Evolutionary conservation across 345 rosid species (phyloP).

Genomic region (Ricinus communis): DNA sequence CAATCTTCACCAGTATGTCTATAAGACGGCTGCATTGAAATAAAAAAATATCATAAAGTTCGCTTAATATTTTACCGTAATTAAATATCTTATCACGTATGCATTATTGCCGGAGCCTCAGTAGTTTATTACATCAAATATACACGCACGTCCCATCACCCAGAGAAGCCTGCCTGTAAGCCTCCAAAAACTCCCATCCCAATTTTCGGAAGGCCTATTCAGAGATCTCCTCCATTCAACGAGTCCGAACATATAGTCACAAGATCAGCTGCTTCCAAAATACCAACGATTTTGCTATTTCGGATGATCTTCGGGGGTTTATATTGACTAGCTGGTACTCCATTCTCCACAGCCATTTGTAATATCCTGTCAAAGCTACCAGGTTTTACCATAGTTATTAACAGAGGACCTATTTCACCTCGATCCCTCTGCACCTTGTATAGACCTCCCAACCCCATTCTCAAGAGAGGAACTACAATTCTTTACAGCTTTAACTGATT

Average conservation of each 20-base stretch:
- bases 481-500: slow-evolving; percentile 17
- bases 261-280: slow-evolving; percentile 39
- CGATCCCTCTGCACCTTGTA: slow-evolving; percentile 41
- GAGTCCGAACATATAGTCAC: slow-evolving; percentile 22
- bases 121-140: too few species aligned
- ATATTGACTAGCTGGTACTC: slow-evolving; percentile 52
- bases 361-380: slow-evolving; percentile 44
- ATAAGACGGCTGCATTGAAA: too few species aligned
- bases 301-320: slow-evolving; percentile 52
- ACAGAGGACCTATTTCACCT: slow-evolving; percentile 37
- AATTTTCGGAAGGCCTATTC: too few species aligned
- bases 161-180: neutral
- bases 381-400: slow-evolving; percentile 32
- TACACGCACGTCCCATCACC: neutral
- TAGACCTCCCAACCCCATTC: slow-evolving; percentile 38
- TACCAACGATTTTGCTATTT: slow-evolving; percentile 29
- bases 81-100: too few species aligned
- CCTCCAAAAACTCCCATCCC: neutral
- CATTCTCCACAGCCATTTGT: slow-evolving; percentile 32
- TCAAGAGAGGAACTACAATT: slow-evolving; percentile 36
- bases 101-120: too few species aligned
- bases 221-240: neutral
- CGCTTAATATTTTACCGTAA: too few species aligned
- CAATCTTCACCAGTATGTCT: too few species aligned
- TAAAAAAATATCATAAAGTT: too few species aligned